Evolutionary conservation across 768 basidiomycete genomes (phyloP), one percentile per base, ranked within the genome.

Genomic region (Neoboletus brunneissimus): DNA sequence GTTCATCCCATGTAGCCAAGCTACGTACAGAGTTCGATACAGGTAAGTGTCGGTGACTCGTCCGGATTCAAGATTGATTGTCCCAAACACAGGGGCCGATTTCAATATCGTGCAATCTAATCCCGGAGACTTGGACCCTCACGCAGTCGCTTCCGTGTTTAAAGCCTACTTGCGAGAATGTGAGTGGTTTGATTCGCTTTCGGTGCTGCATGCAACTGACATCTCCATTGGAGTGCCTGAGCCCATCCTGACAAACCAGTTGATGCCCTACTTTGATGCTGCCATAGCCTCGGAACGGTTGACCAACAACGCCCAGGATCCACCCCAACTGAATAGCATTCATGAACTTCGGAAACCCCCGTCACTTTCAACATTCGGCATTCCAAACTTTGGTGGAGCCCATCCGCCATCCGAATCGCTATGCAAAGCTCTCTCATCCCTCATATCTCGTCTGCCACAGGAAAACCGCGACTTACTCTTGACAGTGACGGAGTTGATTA

Each of bases 111-210:
- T 79, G 40, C 82, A 83, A 58, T 89, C 86, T 59, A 81, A 81
- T 48, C 94, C 93, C 25, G 85, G 89, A 9, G 94, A 98, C 65
- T 74, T 98, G 35, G 95, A 98, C 67, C 95, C 95, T 46, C 94
- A 98, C 70, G 91, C 93, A 1, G 94, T 98, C 8, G 87, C 94
- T 20, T 91, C 91, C 25, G 76, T 96, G 31, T 97, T 96, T 76
- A 97, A 96, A 72, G 88, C 91, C 1, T 98, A 86, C 70, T 77
- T 98, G 42, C 88, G 95, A 54, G 94, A 97, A 81, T 76, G 94
- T 96, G 73, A 77, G 94, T 80, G 44, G 10, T 46, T 48, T 52
- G 31, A 15, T 57, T 34, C 22, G 16, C 47, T 42, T 54, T 54
- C 5, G 18, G 47, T 48, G 8, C n/a, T 40, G 32, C 41, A 15